Evolutionary conservation across 2,329 filamentous ascomycete genomes (phyloP), one percentile per base, ranked within the genome.

Genomic region (Elsinoe batatas): DNA sequence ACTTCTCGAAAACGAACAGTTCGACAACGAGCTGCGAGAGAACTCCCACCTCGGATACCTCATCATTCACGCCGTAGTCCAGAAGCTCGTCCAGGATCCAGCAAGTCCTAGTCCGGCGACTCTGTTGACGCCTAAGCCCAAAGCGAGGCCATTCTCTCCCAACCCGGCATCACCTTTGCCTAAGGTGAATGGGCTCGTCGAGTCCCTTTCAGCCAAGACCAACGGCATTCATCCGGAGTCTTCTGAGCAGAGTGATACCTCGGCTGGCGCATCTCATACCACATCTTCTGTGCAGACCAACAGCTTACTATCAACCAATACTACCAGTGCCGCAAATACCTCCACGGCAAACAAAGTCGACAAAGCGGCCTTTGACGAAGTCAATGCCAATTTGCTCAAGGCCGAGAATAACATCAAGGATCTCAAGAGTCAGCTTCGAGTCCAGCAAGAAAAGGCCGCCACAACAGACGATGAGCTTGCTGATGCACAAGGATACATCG

Each of bases 1-100:
- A 3, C 56, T 57, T 8, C 26, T 57, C 8, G 5, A 8, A 3
- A 44, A 54, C 38, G 26, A 36, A 8, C n/a, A 26, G 22, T 54
- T 57, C 18, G 49, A 46, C n/a, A 18, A 54, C n/a, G 26, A 44
- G 17, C 49, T 57, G 3, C 20, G 49, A 3, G 42, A 47, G 11
- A 53, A 53, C 8, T 7, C 40, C 7, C 33, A 37, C 10, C 30
- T 57, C 3, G 50, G 36, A 5, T 57, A 54, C 17, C 33, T 49
- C 11, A 37, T 47, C 33, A 47, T 57, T 20, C 26, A 54, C 11
- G 26, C 37, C 10, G 15, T 54, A 17, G 56, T 57, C 6, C 20
- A 30, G 17, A 33, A 30, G 7, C 26, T 30, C 26, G 5, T 7
- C 7, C 4, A 30, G 7, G 26, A 30, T 30, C 7, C 4, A 7